A percentile compares a stretch with the other conserved stretches of the same genome.
Evolutionary conservation across 2,329 filamentous ascomycete species (phyloP).

Genomic region (Cercospora nicotianae): DNA sequence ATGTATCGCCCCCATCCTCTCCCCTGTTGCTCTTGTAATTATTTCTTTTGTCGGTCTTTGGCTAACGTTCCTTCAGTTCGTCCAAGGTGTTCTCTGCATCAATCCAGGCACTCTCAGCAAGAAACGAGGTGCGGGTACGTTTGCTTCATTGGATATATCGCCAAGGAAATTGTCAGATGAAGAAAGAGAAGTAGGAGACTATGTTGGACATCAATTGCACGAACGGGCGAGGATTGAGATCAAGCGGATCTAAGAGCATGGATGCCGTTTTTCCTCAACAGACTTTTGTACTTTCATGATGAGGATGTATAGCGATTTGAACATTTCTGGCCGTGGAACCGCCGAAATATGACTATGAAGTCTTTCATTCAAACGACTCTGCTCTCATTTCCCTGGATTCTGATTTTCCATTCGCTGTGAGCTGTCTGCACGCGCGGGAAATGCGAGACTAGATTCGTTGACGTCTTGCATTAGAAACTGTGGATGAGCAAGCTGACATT

Average conservation of each 20-base stretch:
- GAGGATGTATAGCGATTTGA: background rate
- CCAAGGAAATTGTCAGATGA: constrained; percentile 61
- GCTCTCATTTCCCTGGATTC: background rate
- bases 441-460: too few species aligned
- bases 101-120: constrained; percentile 90
- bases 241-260: constrained; percentile 62
- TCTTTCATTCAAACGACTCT: too few species aligned
- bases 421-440: too few species aligned
- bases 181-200: constrained; percentile 56
- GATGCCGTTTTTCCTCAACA: too few species aligned
- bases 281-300: background rate
- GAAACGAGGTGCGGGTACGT: constrained; percentile 79
- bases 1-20: constrained; percentile 35
- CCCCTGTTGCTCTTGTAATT: background rate
- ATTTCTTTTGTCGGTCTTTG: background rate
- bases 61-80: constrained; percentile 59
- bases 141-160: constrained; percentile 73
- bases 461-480: background rate
- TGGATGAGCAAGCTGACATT: background rate
- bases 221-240: constrained; percentile 85
- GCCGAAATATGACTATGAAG: background rate
- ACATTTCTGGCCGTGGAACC: background rate
- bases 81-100: constrained; percentile 84
- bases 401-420: too few species aligned
- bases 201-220: constrained; percentile 74